Evolutionary conservation across 202 grass and related monocot genomes (phyloP).

Genomic region (Elaeis oleifera): DNA sequence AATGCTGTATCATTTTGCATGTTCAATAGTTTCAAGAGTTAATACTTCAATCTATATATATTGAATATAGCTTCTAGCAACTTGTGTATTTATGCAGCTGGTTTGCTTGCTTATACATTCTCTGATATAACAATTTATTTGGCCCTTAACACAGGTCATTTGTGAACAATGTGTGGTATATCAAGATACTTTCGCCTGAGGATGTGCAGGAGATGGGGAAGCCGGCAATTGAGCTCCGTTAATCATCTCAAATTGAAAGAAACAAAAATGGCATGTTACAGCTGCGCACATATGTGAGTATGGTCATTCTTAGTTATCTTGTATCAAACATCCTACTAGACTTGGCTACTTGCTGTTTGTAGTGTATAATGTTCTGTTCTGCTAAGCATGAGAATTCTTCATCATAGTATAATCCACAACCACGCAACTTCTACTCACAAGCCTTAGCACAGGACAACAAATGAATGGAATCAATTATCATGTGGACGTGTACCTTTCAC

Average conservation of each 20-base stretch:
- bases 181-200: conserved; percentile 97
- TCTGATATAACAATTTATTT: background rate
- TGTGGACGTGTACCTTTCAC: too few relatives aligned
- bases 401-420: too few relatives aligned
- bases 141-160: conserved; percentile 53
- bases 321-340: background rate
- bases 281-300: background rate
- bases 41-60: background rate
- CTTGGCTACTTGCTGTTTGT: background rate
- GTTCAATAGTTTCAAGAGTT: background rate
- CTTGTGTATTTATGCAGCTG: background rate
- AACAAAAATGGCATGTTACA: background rate
- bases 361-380: too few relatives aligned
- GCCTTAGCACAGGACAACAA: too few relatives aligned
- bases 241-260: conserved; percentile 31
- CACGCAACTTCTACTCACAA: too few relatives aligned
- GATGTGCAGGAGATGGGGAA: conserved; percentile 98
- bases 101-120: background rate
- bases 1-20: background rate
- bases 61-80: background rate
- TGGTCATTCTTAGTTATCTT: background rate
- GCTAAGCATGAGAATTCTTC: too few relatives aligned
- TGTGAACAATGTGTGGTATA: conserved; percentile 99
- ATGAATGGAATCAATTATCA: too few relatives aligned
- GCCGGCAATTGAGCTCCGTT: conserved; percentile 68